These are phyloP conservation scores for Kuraishia cidri DNA, from an alignment of 805 yeast genomes.

Conservation along the genomic window DNA sequence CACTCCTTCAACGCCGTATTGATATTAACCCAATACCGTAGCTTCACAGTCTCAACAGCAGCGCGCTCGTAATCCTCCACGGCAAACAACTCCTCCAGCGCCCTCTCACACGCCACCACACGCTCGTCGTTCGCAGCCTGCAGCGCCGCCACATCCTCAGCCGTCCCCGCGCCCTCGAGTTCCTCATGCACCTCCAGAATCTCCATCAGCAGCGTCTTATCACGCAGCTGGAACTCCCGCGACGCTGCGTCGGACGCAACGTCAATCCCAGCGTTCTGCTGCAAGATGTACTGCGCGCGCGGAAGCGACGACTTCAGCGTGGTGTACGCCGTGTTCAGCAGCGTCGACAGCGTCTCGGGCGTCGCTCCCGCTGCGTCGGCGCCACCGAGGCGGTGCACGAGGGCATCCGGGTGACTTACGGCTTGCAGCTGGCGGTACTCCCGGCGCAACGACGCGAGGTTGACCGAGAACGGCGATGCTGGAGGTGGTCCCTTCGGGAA, in stretches of 20 bases:
- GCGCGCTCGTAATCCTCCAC: slow-evolving; percentile 46
- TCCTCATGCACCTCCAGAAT: slow-evolving; percentile 82
- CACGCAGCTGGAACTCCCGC: slow-evolving; percentile 24
- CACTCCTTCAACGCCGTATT: slow-evolving; percentile 67
- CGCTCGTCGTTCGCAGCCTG: slow-evolving; percentile 48
- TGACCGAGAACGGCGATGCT: slow-evolving; percentile 45
- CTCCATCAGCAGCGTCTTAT: slow-evolving; percentile 55
- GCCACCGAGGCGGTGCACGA: slow-evolving; percentile 16
- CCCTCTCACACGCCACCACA: slow-evolving; percentile 33
- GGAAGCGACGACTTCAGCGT: slow-evolving; percentile 61
- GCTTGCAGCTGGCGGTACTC: slow-evolving; percentile 75
- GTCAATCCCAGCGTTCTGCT: slow-evolving; percentile 36
- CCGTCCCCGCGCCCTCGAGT: slow-evolving; percentile 55
- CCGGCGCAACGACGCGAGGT: slow-evolving; percentile 46
- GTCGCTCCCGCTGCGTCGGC: slow-evolving; percentile 7
- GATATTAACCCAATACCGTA: slow-evolving; percentile 82
- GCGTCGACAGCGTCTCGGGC: slow-evolving; percentile 31
- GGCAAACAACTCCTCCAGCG: slow-evolving; percentile 37
- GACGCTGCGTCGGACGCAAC: slow-evolving; percentile 49
- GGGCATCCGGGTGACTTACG: slow-evolving; percentile 73
- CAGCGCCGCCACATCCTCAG: slow-evolving; percentile 46
- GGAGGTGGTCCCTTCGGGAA: slow-evolving; percentile 64
- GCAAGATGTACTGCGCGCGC: slow-evolving; percentile 56
- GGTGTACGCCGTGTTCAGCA: slow-evolving; percentile 71
- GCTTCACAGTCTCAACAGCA: slow-evolving; percentile 54